A percentile compares a stretch with the other conserved stretches of the same genome.
Conservation (phyloP, 176 grass and related monocot genomes). For the Lolium multiflorum region DNA sequence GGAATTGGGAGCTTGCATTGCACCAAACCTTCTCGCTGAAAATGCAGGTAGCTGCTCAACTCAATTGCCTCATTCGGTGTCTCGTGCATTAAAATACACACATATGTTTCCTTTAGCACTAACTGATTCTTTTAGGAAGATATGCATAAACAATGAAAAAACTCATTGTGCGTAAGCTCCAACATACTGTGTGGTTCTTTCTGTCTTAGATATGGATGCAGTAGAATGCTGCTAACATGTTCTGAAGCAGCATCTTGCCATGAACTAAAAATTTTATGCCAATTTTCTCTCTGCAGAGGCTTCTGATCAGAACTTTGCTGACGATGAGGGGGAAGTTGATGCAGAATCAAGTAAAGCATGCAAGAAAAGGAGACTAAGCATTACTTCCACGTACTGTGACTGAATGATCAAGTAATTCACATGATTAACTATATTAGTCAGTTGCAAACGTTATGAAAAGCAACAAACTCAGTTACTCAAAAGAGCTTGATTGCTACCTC, state of each 20-base stretch:
- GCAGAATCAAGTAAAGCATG: conserved; percentile 51
- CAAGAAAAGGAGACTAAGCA: conserved; percentile 57
- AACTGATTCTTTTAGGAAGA: conserved; percentile 28
- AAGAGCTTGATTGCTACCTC: conserved; percentile 19
- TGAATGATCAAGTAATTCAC: conserved; percentile 56
- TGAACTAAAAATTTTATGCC: conserved; percentile 36
- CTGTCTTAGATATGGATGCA: background rate
- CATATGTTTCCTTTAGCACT: background rate
- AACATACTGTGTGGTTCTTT: conserved; percentile 7
- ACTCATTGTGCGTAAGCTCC: background rate
- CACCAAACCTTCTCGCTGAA: conserved; percentile 34
- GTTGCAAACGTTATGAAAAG: conserved; percentile 17
- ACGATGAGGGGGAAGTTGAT: conserved; percentile 54
- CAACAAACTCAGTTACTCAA: background rate
- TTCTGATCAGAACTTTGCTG: conserved; percentile 90
- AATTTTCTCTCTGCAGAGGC: conserved; percentile 58
- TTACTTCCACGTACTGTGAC: conserved; percentile 11
- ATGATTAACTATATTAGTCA: conserved; percentile 1
- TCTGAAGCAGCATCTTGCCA: background rate
- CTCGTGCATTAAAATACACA: too few species aligned
- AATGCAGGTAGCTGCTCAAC: conserved; percentile 50
- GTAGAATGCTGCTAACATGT: conserved; percentile 5
- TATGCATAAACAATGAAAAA: background rate
- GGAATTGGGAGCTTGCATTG: conserved; percentile 43
- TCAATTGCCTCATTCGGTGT: background rate